Base-by-base conservation (phyloP, 2,329 filamentous ascomycete species). In the Capronia americana region DNA sequence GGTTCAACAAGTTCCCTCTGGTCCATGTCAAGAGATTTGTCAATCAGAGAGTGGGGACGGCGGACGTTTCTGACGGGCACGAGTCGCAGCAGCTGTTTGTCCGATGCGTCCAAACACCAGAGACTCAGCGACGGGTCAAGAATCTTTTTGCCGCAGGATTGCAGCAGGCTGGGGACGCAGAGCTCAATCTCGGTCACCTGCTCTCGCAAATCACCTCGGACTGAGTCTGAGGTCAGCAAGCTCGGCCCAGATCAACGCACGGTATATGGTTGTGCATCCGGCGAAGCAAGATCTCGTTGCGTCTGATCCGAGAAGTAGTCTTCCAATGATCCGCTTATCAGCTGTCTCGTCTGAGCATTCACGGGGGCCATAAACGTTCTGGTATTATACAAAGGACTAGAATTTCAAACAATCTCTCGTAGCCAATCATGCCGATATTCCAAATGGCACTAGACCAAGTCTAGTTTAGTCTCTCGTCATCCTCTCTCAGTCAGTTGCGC, bases 1-100 rank as follows among this genome's bases (percentile, higher is more conserved):
- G 55, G 10, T 57, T 57, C 55, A 32, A 41, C 32, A 57, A 41
- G 34, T 57, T 41, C 55, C 55, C 32, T 30, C 32, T 57, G 7
- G 32, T 41, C 3, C n/a, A 38, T 24, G 55, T 57, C 6, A 57
- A 57, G 55, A 38, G 55, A 26, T 28, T 41, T 14, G 55, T 57
- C 30, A 57, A 57, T 30, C 54, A 57, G 54, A 10, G 54, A 10
- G 30, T 7, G 8, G 54, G 54, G 11, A 38, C n/a, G 26, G 54
- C 54, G 28, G 10, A 41, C 30, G 8, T 34, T 57, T 20, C 54
- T n/a, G 54, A 57, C 10, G 12, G 20, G 14, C 54, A 57, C n/a
- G 28, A 57, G 30, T 57, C 54, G 28, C 30, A 34, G 54, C 26
- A 34, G n/a, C 30, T 57, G 8, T 57, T 57, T 24, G 14, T 1